These are phyloP conservation scores for Spergularia bocconei DNA, from an alignment of 148 eudicot species.

Conservation along the genomic window DNA sequence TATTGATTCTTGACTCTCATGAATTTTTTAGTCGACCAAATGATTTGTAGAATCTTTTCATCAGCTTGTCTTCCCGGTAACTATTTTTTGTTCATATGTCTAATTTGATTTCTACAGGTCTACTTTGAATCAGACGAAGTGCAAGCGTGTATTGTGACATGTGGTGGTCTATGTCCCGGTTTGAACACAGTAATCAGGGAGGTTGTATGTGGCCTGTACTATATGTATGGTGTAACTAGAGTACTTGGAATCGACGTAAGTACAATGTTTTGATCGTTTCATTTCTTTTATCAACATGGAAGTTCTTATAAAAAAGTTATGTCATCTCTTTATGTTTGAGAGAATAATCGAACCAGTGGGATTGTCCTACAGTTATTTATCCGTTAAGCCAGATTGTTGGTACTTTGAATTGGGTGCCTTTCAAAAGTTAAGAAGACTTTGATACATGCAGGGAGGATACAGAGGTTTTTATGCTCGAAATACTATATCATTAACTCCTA, in stretches of 20 bases:
- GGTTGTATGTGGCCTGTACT: constrained; percentile 47
- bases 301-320: background rate
- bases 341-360: background rate
- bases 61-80: background rate
- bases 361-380: background rate
- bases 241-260: constrained; percentile 55
- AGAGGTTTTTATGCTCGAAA: constrained; percentile 84
- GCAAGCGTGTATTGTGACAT: constrained; percentile 52
- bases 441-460: constrained; percentile 68
- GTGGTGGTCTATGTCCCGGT: constrained; percentile 61
- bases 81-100: background rate
- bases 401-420: background rate
- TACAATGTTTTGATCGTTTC: background rate
- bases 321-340: background rate
- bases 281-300: background rate
- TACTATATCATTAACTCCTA: constrained; percentile 76
- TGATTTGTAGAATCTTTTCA: too few relatives aligned
- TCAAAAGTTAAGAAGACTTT: background rate
- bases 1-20: too few relatives aligned
- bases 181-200: constrained; percentile 53
- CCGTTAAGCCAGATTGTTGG: background rate
- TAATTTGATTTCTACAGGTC: constrained; percentile 29
- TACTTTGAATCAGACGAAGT: constrained; percentile 52
- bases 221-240: constrained; percentile 48
- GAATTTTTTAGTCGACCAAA: too few relatives aligned